phyloP scores from a whole-genome alignment of 1,284 basidiomycete genomes.

The Omphalotus olearius region DNA sequence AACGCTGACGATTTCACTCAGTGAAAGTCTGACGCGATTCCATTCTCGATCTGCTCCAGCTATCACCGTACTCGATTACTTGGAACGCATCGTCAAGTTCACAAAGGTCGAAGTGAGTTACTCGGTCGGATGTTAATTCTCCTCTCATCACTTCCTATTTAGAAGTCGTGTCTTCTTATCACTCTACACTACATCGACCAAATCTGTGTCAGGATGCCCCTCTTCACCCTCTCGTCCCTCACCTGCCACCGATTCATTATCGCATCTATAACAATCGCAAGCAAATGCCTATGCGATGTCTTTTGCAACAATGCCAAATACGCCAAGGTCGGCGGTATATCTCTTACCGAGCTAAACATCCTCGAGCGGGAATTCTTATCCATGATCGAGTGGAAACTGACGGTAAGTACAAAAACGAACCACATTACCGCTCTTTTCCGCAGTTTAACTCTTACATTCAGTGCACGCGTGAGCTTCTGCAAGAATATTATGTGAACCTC shows the following conservation, averaged over 20 bases:
- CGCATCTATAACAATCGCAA: slow-evolving; percentile 81
- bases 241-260: slow-evolving; percentile 96
- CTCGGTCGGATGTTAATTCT: slow-evolving; percentile 4
- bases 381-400: slow-evolving; percentile 89
- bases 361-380: slow-evolving; percentile 89
- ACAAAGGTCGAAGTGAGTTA: slow-evolving; percentile 83
- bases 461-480: slow-evolving; percentile 77
- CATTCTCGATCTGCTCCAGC: slow-evolving; percentile 86
- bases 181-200: slow-evolving; percentile 93
- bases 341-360: slow-evolving; percentile 83
- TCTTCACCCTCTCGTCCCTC: slow-evolving; percentile 88
- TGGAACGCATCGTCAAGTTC: slow-evolving; percentile 86
- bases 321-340: slow-evolving; percentile 91
- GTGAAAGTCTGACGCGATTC: slow-evolving; percentile 86
- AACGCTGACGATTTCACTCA: slow-evolving; percentile 24
- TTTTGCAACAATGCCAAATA: slow-evolving; percentile 93
- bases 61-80: slow-evolving; percentile 86
- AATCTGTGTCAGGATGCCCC: slow-evolving; percentile 80
- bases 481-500: slow-evolving; percentile 83
- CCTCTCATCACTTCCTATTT: slow-evolving; percentile 12
- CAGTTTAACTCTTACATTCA: slow-evolving; percentile 26
- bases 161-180: slow-evolving; percentile 88
- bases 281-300: slow-evolving; percentile 89
- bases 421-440: slow-evolving; percentile 7
- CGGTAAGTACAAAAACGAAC: slow-evolving; percentile 52